Percentiles rank a stretch among this genome's conserved stretches.
Evolutionary conservation across 192 early-diverging fungal species (phyloP).

Genomic region (Coemansia sp.): DNA sequence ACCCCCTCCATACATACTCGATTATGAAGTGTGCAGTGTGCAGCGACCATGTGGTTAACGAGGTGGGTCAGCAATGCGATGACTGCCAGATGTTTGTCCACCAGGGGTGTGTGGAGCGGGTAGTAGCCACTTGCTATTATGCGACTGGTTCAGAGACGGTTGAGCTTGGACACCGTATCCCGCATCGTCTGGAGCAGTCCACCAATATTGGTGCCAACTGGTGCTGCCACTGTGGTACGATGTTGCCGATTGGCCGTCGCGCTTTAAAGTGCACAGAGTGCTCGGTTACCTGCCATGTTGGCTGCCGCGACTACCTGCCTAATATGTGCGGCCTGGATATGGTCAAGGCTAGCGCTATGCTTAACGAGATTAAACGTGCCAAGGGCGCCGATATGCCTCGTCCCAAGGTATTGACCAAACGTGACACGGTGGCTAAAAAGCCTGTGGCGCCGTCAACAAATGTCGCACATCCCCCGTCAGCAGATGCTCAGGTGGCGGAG

Average conservation of each 20-base stretch:
- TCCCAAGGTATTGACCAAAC: conserved; percentile 47
- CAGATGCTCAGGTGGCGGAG: conserved; percentile 32
- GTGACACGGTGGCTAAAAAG: conserved; percentile 48
- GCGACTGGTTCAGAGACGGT: conserved; percentile 16
- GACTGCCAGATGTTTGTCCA: conserved; percentile 95
- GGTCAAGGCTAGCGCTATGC: conserved; percentile 82
- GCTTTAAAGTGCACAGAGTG: conserved; percentile 72
- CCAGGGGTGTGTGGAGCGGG: conserved; percentile 78
- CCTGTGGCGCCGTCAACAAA: not conserved
- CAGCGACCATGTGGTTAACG: conserved; percentile 88
- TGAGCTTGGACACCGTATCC: conserved; percentile 80
- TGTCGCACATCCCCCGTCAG: conserved; percentile 9
- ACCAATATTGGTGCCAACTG: conserved; percentile 83
- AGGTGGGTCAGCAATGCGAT: conserved; percentile 89
- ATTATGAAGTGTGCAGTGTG: conserved; percentile 98
- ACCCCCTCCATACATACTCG: conserved; percentile 85
- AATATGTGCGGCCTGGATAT: conserved; percentile 90
- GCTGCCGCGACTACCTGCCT: conserved; percentile 83
- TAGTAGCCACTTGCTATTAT: conserved; percentile 89
- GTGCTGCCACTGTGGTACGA: conserved; percentile 98
- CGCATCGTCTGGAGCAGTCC: conserved; percentile 90
- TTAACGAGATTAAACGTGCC: conserved; percentile 72
- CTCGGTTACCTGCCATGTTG: conserved; percentile 72
- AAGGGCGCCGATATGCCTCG: conserved; percentile 37
- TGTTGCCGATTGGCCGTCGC: conserved; percentile 78